Percentiles rank a stretch among this genome's conserved stretches.
These are phyloP conservation scores for Phoma herbarum DNA, from an alignment of 2,329 filamentous ascomycete species.

Conservation along the genomic window DNA sequence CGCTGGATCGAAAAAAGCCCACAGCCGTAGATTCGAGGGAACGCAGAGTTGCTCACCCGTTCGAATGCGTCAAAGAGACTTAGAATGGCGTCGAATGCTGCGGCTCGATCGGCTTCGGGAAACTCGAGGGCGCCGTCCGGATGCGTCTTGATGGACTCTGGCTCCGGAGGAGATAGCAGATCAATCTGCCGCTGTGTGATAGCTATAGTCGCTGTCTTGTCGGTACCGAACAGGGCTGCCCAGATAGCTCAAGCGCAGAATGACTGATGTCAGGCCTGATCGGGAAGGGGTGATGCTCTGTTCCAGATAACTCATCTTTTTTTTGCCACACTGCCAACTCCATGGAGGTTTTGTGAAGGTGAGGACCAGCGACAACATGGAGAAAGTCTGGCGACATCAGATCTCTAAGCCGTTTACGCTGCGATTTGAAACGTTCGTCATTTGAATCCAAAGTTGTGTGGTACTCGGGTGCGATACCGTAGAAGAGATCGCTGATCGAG, in stretches of 20 bases:
- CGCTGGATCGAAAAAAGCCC: not conserved
- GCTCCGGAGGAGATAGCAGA: not conserved
- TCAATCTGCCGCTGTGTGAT: not conserved
- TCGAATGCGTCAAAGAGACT: not conserved
- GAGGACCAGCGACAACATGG: not conserved
- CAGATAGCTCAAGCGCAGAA: not conserved
- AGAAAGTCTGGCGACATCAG: not conserved
- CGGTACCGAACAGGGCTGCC: not conserved
- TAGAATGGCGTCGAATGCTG: not conserved
- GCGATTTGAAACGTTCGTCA: not conserved
- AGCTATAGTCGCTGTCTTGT: not conserved
- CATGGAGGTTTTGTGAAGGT: not conserved
- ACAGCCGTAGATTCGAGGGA: not conserved
- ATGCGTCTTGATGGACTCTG: not conserved
- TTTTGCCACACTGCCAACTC: not conserved
- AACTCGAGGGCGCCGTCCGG: not conserved
- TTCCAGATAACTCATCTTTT: not conserved
- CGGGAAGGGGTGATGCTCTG: not conserved
- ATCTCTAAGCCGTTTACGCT: not conserved
- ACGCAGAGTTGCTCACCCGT: not conserved
- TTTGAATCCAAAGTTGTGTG: slow-evolving; percentile 27
- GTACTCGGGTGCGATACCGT: slow-evolving; percentile 45
- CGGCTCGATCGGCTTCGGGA: not conserved
- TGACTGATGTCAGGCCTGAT: not conserved
- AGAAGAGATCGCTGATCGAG: slow-evolving; percentile 44